phyloP scores from a whole-genome alignment of 2,329 filamentous ascomycete genomes.

The Cryphonectria naterciae region DNA sequence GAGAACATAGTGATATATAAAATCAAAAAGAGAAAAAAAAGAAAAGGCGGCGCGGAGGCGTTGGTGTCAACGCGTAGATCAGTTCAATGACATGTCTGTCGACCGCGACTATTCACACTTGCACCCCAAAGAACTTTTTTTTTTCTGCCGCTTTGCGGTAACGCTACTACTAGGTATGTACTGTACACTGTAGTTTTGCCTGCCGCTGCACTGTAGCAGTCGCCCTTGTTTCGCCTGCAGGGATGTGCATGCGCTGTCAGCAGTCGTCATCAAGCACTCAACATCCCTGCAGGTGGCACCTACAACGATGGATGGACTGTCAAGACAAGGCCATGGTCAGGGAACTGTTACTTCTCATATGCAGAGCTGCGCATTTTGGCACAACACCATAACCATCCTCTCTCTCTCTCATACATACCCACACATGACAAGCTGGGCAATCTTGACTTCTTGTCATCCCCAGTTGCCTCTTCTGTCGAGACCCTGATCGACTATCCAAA shows the following conservation, averaged over 20 bases:
- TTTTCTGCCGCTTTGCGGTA: slow-evolving; percentile 16
- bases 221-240: not conserved
- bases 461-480: not conserved
- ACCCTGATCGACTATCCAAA: not conserved
- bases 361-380: not conserved
- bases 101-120: slow-evolving; percentile 9
- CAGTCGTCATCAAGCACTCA: slow-evolving; percentile 14
- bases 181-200: not conserved
- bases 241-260: slow-evolving; percentile 9
- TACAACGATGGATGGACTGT: not conserved
- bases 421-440: not conserved
- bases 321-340: not conserved
- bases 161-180: slow-evolving; percentile 3
- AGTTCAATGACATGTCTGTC: not conserved
- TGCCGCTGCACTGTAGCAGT: slow-evolving; percentile 1
- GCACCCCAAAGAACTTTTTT: slow-evolving; percentile 21
- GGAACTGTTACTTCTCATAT: not conserved
- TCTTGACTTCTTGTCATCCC: not conserved
- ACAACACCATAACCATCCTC: not conserved
- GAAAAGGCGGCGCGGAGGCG: not conserved
- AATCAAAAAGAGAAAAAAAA: not conserved
- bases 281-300: slow-evolving; percentile 6
- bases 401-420: no score
- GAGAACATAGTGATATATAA: slow-evolving; percentile 22
- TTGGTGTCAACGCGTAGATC: not conserved